phyloP scores from a whole-genome alignment of 2,329 filamentous ascomycete species.

The Cercospora sesami region DNA sequence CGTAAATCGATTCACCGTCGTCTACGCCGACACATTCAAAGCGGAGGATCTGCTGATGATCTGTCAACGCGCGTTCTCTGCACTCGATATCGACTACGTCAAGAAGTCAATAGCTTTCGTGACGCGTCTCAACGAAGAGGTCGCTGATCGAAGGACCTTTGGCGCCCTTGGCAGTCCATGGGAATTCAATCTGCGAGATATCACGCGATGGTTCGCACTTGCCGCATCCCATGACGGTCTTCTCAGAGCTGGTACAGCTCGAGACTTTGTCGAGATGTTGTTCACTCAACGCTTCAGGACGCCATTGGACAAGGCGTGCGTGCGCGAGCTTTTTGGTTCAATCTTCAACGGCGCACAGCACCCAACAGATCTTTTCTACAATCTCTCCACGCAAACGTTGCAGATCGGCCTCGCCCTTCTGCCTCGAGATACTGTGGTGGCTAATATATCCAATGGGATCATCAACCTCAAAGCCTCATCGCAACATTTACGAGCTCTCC shows the following conservation, averaged over 20 bases:
- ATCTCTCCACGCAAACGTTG: slow-evolving; percentile 63
- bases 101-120: slow-evolving; percentile 74
- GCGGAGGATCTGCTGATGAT: slow-evolving; percentile 79
- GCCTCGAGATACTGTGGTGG: slow-evolving; percentile 52
- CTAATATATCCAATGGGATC: slow-evolving; percentile 6
- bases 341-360: slow-evolving; percentile 56
- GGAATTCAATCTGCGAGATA: slow-evolving; percentile 94
- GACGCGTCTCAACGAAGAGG: slow-evolving; percentile 71
- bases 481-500: slow-evolving; percentile 68
- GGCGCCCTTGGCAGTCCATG: slow-evolving; percentile 71
- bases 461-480: background rate
- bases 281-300: slow-evolving; percentile 87
- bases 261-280: slow-evolving; percentile 77
- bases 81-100: slow-evolving; percentile 60
- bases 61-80: slow-evolving; percentile 73
- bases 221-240: slow-evolving; percentile 62
- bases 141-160: slow-evolving; percentile 58
- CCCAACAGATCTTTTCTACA: slow-evolving; percentile 65
- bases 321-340: slow-evolving; percentile 66
- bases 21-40: slow-evolving; percentile 89
- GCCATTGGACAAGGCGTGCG: slow-evolving; percentile 63
- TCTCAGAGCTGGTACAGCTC: slow-evolving; percentile 59
- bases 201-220: slow-evolving; percentile 81
- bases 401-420: slow-evolving; percentile 80
- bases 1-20: slow-evolving; percentile 96